A percentile compares a stretch with the other conserved stretches of the same genome.
These are phyloP conservation scores for Aristolochia contorta DNA, from an alignment of 164 flowering plant species.

Conservation along the genomic window DNA sequence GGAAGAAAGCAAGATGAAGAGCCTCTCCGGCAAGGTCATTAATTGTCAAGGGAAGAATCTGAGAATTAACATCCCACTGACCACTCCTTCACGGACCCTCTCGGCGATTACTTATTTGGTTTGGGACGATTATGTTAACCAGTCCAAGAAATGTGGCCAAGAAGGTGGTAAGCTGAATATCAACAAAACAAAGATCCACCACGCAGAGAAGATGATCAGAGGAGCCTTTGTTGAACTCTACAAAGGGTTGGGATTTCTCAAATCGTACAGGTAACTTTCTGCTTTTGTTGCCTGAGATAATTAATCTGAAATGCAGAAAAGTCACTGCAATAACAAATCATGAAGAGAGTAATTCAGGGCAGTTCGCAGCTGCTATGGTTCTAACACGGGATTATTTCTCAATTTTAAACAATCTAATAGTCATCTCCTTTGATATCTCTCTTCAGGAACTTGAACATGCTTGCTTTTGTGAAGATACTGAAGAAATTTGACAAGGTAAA, in stretches of 20 bases:
- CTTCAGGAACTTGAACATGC: slow-evolving; percentile 89
- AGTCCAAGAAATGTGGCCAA: slow-evolving; percentile 50
- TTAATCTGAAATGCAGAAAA: not conserved
- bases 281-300: not conserved
- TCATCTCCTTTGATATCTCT: not conserved
- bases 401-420: not conserved
- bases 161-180: slow-evolving; percentile 48
- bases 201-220: slow-evolving; percentile 91
- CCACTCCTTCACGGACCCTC: slow-evolving; percentile 71
- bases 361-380: too few relatives aligned
- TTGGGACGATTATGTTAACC: slow-evolving; percentile 67
- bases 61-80: slow-evolving; percentile 68
- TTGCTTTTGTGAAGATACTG: slow-evolving; percentile 86
- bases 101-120: slow-evolving; percentile 67
- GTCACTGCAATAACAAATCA: too few relatives aligned
- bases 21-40: slow-evolving; percentile 37
- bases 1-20: slow-evolving; percentile 42
- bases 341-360: too few relatives aligned
- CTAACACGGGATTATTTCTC: too few relatives aligned
- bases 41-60: slow-evolving; percentile 71
- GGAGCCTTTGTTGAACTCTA: slow-evolving; percentile 82
- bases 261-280: slow-evolving; percentile 58
- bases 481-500: slow-evolving; percentile 94
- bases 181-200: slow-evolving; percentile 71
- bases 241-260: slow-evolving; percentile 78